Percentiles rank a stretch among this genome's conserved stretches.
phyloP scores from a whole-genome alignment of 1,284 basidiomycete genomes.

The Boletus sp. region DNA sequence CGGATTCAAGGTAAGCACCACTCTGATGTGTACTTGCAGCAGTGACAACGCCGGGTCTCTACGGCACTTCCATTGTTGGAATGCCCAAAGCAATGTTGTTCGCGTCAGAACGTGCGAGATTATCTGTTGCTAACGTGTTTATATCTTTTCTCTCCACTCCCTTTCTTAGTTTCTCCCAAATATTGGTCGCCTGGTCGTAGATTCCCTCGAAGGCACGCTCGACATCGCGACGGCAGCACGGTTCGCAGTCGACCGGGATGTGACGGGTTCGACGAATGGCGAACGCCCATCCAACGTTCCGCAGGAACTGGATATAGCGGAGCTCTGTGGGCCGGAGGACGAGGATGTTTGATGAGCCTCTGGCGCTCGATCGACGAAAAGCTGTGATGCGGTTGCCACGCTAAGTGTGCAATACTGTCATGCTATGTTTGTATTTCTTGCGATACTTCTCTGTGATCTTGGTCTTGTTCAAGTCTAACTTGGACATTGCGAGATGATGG shows the following conservation, averaged over 20 bases:
- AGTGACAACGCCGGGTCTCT: not conserved
- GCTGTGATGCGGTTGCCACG: not conserved
- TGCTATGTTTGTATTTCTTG: no score
- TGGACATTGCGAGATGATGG: no score
- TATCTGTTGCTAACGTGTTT: not conserved
- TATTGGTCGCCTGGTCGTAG: slow-evolving; percentile 72
- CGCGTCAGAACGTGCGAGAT: no score
- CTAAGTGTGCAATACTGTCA: not conserved
- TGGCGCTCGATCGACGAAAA: not conserved
- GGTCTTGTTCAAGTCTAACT: no score
- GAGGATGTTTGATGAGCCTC: slow-evolving; percentile 25
- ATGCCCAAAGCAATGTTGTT: no score
- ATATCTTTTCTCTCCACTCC: no score
- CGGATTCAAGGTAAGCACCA: slow-evolving; percentile 64
- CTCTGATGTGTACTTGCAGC: not conserved
- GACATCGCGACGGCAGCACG: slow-evolving; percentile 47
- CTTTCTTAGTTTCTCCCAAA: slow-evolving; percentile 71
- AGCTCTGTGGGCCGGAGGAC: slow-evolving; percentile 50
- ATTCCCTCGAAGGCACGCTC: slow-evolving; percentile 64
- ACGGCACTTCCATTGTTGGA: not conserved
- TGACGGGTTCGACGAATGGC: slow-evolving; percentile 31
- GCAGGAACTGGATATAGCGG: slow-evolving; percentile 42
- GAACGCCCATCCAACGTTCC: slow-evolving; percentile 30
- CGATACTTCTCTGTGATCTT: no score
- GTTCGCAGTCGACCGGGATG: slow-evolving; percentile 48